phyloP scores from a whole-genome alignment of 2,329 filamentous ascomycete species.

The Annulohypoxylon truncatum region DNA sequence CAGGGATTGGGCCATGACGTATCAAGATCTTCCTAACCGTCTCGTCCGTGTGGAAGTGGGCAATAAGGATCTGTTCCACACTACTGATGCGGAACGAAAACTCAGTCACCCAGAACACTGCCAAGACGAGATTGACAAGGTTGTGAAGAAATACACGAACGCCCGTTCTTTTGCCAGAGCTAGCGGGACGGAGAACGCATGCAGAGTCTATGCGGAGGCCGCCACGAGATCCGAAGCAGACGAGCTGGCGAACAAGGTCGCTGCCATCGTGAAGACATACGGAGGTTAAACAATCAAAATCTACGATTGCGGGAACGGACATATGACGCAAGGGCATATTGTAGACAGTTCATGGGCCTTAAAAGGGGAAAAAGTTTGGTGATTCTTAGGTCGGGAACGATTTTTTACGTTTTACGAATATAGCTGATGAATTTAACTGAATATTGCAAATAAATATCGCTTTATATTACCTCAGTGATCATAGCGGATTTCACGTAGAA shows the following conservation, averaged over 20 bases:
- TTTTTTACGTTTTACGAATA: slow-evolving; percentile 32
- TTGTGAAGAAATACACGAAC: slow-evolving; percentile 90
- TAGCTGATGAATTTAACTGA: slow-evolving; percentile 29
- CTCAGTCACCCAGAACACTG: slow-evolving; percentile 82
- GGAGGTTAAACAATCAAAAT: slow-evolving; percentile 45
- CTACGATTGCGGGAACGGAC: background rate
- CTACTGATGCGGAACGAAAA: slow-evolving; percentile 90
- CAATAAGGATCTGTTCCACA: slow-evolving; percentile 88
- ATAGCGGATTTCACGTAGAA: background rate
- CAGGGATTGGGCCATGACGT: slow-evolving; percentile 91
- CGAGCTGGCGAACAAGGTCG: slow-evolving; percentile 87
- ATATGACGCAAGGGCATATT: slow-evolving; percentile 12
- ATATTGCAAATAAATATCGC: slow-evolving; percentile 1
- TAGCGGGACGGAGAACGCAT: slow-evolving; percentile 94
- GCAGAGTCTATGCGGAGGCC: slow-evolving; percentile 95
- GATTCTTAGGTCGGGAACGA: slow-evolving; percentile 14
- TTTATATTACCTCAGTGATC: background rate
- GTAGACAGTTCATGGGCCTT: slow-evolving; percentile 23
- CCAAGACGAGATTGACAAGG: slow-evolving; percentile 86
- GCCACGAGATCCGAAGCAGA: slow-evolving; percentile 90
- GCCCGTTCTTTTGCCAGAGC: slow-evolving; percentile 92
- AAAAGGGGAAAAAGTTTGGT: slow-evolving; percentile 20
- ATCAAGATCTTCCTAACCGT: slow-evolving; percentile 92
- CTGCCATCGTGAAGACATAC: slow-evolving; percentile 76
- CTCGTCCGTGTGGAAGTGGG: slow-evolving; percentile 92